These are phyloP conservation scores for Coccomyxa subellipsoidea DNA, from an alignment of 163 green algal species.

Conservation along the genomic window DNA sequence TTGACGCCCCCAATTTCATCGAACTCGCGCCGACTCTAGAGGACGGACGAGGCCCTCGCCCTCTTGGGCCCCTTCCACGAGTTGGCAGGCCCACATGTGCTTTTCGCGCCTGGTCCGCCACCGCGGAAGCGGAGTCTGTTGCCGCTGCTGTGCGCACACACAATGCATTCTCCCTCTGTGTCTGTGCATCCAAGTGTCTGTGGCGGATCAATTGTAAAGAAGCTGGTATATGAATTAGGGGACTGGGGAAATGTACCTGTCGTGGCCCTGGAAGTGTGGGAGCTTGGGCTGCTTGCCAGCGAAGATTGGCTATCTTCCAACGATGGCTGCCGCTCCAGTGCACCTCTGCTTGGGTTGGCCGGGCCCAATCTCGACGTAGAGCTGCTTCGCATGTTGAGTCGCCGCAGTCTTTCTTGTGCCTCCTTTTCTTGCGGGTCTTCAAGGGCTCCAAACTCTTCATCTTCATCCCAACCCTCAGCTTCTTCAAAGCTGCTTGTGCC, in stretches of 20 bases:
- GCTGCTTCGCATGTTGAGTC: not conserved
- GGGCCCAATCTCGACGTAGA: not conserved
- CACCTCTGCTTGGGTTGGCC: not conserved
- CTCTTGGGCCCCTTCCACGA: not conserved
- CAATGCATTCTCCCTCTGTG: too few relatives aligned
- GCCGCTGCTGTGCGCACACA: too few relatives aligned
- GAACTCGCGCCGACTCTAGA: constrained; percentile 13
- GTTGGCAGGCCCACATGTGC: not conserved
- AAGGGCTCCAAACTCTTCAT: not conserved
- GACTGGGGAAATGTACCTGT: not conserved
- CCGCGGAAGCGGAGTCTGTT: not conserved
- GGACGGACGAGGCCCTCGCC: constrained; percentile 5
- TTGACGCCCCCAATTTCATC: constrained; percentile 74
- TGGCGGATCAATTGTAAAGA: too few relatives aligned
- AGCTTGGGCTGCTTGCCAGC: constrained; percentile 8
- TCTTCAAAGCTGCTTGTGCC: not conserved
- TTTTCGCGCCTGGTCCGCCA: not conserved
- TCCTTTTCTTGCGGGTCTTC: not conserved
- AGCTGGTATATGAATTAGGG: not conserved
- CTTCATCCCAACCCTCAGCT: not conserved
- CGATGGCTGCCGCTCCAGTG: not conserved
- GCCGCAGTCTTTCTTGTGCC: not conserved
- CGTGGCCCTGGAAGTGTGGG: not conserved
- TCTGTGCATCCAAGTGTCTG: too few relatives aligned
- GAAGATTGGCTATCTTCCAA: constrained; percentile 17